phyloP scores from a whole-genome alignment of 2,329 filamentous ascomycete genomes.

The Penicillium sp. region DNA sequence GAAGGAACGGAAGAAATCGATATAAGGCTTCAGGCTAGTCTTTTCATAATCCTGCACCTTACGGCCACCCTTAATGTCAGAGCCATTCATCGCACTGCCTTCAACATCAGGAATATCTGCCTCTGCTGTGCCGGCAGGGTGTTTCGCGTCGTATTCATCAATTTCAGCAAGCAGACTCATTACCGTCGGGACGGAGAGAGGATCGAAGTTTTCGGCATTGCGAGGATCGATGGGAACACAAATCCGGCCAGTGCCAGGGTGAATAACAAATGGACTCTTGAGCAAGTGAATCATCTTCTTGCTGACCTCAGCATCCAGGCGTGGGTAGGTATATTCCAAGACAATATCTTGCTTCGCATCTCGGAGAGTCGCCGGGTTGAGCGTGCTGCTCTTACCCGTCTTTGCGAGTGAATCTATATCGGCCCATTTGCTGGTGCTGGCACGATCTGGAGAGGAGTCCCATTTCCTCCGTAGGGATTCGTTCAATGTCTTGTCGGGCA shows the following conservation, averaged over 20 bases:
- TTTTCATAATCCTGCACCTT: slow-evolving; percentile 88
- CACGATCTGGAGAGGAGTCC: slow-evolving; percentile 75
- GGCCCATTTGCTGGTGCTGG: slow-evolving; percentile 81
- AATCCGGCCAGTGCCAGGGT: slow-evolving; percentile 88
- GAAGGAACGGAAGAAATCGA: slow-evolving; percentile 83
- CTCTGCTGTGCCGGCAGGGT: slow-evolving; percentile 31
- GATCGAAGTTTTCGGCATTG: slow-evolving; percentile 78
- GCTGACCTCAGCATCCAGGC: slow-evolving; percentile 93
- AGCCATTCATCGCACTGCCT: slow-evolving; percentile 28
- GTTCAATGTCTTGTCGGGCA: slow-evolving; percentile 76
- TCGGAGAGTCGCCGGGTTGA: slow-evolving; percentile 71
- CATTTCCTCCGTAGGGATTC: slow-evolving; percentile 85
- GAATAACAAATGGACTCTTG: slow-evolving; percentile 94
- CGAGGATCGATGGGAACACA: slow-evolving; percentile 89
- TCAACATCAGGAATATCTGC: slow-evolving; percentile 43
- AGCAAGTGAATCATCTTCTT: slow-evolving; percentile 98
- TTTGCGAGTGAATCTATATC: slow-evolving; percentile 88
- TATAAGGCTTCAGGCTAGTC: slow-evolving; percentile 88
- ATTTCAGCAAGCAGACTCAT: slow-evolving; percentile 79
- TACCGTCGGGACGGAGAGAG: slow-evolving; percentile 83
- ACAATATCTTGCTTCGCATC: slow-evolving; percentile 96
- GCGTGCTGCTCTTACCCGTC: slow-evolving; percentile 65
- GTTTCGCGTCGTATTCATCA: slow-evolving; percentile 65
- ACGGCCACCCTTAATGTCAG: slow-evolving; percentile 34
- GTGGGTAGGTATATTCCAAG: slow-evolving; percentile 95